Evolutionary conservation across 2,329 filamentous ascomycete genomes (phyloP), one percentile per base, ranked within the genome.

Genomic region (Zopfia rhizophila): DNA sequence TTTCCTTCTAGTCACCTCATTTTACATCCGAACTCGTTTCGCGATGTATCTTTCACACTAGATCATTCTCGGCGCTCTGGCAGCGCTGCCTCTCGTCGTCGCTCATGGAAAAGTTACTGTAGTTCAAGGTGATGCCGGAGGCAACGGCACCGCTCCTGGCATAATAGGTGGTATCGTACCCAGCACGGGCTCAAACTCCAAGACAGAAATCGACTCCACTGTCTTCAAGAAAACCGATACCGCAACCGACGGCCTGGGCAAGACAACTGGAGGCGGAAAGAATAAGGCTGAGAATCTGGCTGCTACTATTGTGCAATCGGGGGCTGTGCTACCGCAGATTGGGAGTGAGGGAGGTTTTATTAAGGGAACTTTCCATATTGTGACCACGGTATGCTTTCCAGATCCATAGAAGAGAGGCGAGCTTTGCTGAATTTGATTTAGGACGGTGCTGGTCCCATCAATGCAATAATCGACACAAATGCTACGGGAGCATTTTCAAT

Each of bases 161-260:
- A 77, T 76, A 48, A 55, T 66, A 48, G 74, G 75, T 31, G 73
- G 55, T 24, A 54, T 75, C 42, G 70, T 78, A 12, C 74, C 76
- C 5, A 69, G 70, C 6, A 48, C 72, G 0, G 75, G 75, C 14
- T 56, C 56, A 17, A 78, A 78, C 67, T 58, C 53, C 23, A 55
- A 66, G 50, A 78, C 75, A 2, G 75, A 78, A 54, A 58, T 72
- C 23, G 76, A 78, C 58, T 77, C 76, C 21, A 78, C 75, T 25
- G 69, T 78, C 52, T 78, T 78, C 66, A 45, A 51, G 14, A 59
- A 51, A 13, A 69, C 56, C 53, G 60, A 69, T 27, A 64, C 72
- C 47, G 54, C 60, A 38, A 64, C 65, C 29, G 60, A 76, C 51
- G 71, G 72, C 16, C 69, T 76, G 22, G 75, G 75, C 50, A 57